Evolutionary conservation across 352 stramenopile genomes (phyloP).

Genomic region (Globisporangium solare): DNA sequence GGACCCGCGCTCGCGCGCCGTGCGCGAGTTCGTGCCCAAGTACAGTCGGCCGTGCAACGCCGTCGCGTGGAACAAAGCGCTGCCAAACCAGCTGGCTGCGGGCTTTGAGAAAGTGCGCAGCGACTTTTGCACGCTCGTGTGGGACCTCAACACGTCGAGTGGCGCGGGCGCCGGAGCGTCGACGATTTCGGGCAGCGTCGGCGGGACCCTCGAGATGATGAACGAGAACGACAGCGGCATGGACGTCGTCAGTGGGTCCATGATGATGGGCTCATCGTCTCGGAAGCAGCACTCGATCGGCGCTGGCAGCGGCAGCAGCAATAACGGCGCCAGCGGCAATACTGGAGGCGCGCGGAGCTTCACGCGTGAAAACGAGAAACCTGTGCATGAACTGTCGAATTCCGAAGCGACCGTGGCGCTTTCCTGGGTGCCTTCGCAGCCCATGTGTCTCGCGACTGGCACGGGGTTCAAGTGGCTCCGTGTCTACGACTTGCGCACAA

Average conservation of each 20-base stretch:
- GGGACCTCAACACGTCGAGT: conserved; percentile 65
- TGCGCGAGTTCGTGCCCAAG: conserved; percentile 76
- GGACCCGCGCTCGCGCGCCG: conserved; percentile 50
- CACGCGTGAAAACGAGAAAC: conserved; percentile 37
- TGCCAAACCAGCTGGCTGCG: conserved; percentile 71
- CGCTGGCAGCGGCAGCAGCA: conserved; percentile 1
- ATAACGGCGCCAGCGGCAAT: conserved; percentile 11
- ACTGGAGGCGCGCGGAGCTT: conserved; percentile 17
- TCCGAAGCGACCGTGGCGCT: conserved; percentile 79
- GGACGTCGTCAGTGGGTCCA: conserved; percentile 16
- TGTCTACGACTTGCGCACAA: conserved; percentile 74
- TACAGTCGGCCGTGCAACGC: conserved; percentile 81
- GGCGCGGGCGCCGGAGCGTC: conserved; percentile 4
- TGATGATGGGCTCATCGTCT: conserved; percentile 6
- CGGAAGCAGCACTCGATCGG: not conserved
- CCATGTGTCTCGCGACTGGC: conserved; percentile 71
- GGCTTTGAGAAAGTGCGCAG: conserved; percentile 87
- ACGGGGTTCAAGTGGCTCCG: conserved; percentile 88
- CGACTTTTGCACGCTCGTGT: conserved; percentile 83
- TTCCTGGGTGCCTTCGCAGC: conserved; percentile 79
- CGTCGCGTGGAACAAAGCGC: conserved; percentile 74
- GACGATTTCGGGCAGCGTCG: conserved; percentile 18
- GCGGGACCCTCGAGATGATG: conserved; percentile 23
- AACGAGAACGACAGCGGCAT: conserved; percentile 23
- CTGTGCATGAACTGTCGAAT: conserved; percentile 77